Evolutionary conservation across 1,284 basidiomycete species (phyloP).

Genomic region (Chalciporus sp.): DNA sequence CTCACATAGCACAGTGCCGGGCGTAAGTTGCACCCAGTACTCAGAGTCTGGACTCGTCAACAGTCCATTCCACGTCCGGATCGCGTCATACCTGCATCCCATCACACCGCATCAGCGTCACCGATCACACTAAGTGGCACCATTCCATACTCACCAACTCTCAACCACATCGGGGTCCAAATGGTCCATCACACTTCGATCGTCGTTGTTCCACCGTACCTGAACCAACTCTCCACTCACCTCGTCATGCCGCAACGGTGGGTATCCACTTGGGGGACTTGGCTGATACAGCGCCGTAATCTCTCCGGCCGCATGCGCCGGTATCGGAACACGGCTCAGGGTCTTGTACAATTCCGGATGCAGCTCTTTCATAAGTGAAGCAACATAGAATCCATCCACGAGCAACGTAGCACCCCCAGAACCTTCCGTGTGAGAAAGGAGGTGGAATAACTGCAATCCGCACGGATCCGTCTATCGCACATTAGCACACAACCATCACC

Average conservation of each 20-base stretch:
- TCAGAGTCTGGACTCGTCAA: conserved; percentile 83
- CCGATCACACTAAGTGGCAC: background rate
- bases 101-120: conserved; percentile 12
- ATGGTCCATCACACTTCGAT: conserved; percentile 78
- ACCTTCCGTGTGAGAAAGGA: conserved; percentile 84
- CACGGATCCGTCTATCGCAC: conserved; percentile 81
- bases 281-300: conserved; percentile 65
- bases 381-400: conserved; percentile 94
- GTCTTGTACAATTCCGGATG: conserved; percentile 76
- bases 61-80: conserved; percentile 77
- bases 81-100: conserved; percentile 74
- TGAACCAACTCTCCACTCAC: conserved; percentile 67
- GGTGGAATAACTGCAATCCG: conserved; percentile 93
- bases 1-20: conserved; percentile 86
- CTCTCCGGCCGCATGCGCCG: conserved; percentile 90
- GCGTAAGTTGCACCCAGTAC: conserved; percentile 87
- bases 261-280: conserved; percentile 59
- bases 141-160: conserved; percentile 55
- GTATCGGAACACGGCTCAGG: conserved; percentile 71
- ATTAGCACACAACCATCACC: conserved; percentile 7
- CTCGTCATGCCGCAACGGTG: conserved; percentile 70
- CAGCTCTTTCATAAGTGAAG: conserved; percentile 73
- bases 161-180: conserved; percentile 64
- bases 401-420: conserved; percentile 87
- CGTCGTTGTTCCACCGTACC: conserved; percentile 95